Base-by-base conservation (phyloP, 352 stramenopile species). In the Pythium aphanidermatum region DNA sequence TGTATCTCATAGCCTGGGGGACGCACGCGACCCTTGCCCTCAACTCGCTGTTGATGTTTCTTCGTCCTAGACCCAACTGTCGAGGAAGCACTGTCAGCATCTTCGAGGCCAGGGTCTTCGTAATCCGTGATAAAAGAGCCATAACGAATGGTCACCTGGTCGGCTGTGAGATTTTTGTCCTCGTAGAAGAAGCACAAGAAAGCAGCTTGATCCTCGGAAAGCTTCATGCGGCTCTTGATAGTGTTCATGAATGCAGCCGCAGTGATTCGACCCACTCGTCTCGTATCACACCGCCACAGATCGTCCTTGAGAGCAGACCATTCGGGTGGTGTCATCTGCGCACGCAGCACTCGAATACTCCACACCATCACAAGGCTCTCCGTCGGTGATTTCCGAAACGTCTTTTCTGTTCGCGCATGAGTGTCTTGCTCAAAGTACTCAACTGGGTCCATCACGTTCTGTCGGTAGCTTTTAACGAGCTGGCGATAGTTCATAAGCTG, bases 161-260 rank as follows among this genome's bases (percentile, higher is more conserved):
- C 74, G 5, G 63, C 61, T 35, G 72, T 63, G 24, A 84, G 37
- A 30, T 70, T 80, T 32, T 70, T 74, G 55, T 89, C 77, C 42
- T 86, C 77, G 55, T 89, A 89, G 40, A 89, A 89, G 42, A 83
- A 80, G 23, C 70, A 74, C 10, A 89, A 57, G 58, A 89, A 89
- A 3, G 77, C 71, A 1, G 60, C 63, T 48, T 89, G 77, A 17
- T 81, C 72, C 16, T 83, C 74, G 8, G 58, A 74, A n/a, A 89
- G 51, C 13, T 53, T 51, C 35, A 86, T 51, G 1, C 55, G 55
- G 2, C 60, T 55, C 39, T 71, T 76, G 29, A 86, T 55, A 19
- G 79, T 65, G 13, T 52, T 25, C 6, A 60, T 58, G 36, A 89
- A 89, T 21, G 61, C 59, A 20, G 62, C 33, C 0, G 70, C 65